Evolutionary conservation across 2,329 filamentous ascomycete species (phyloP), one percentile per base, ranked within the genome.

Genomic region (Amylocarpus encephaloides): DNA sequence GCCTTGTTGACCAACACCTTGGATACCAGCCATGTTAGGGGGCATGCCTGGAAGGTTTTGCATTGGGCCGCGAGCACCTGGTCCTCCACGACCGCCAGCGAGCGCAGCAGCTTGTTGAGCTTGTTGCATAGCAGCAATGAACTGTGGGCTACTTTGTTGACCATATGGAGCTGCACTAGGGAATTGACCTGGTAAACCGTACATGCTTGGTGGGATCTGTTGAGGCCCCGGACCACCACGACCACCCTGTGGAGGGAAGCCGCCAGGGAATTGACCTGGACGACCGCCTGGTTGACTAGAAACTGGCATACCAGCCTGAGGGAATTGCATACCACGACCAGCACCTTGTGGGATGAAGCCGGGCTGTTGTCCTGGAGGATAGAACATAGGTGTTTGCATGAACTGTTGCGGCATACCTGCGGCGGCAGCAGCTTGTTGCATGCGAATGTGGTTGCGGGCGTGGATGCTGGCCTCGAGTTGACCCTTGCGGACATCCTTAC

Each of bases 381-480:
- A 95, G 79, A 93, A 97, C 74, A 97, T 90, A 58, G 87, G 85
- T 51, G 88, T 83, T 69, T 88, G 88, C 79, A 95, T 92, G 78
- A 79, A 89, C 68, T 86, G 85, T 73, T 85, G 86, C 61, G 88
- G 86, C 80, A 95, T 89, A 65, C 88, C 90, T 48, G 87, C 89
- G 59, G 86, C 87, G 59, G 91, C 89, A 60, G 91, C 90, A 61
- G 90, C 89, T 74, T 98, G 93, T 78, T 97, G 93, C 84, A 97
- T 93, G 67, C 93, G 87, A 68, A 96, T 84, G 72, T 95, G 92
- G 79, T 97, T 97, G 72, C 93, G 90, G 71, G 93, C 92, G 77
- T 97, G 93, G 72, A 98, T 98, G 73, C 89, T 96, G 65, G 92
- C 92, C 79, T 98, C 93, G 63, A 98, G 88, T 79, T 97, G 93